A percentile compares a stretch with the other conserved stretches of the same genome.
These are phyloP conservation scores for Colletotrichum musicola DNA, from an alignment of 2,329 filamentous ascomycete species.

Conservation along the genomic window DNA sequence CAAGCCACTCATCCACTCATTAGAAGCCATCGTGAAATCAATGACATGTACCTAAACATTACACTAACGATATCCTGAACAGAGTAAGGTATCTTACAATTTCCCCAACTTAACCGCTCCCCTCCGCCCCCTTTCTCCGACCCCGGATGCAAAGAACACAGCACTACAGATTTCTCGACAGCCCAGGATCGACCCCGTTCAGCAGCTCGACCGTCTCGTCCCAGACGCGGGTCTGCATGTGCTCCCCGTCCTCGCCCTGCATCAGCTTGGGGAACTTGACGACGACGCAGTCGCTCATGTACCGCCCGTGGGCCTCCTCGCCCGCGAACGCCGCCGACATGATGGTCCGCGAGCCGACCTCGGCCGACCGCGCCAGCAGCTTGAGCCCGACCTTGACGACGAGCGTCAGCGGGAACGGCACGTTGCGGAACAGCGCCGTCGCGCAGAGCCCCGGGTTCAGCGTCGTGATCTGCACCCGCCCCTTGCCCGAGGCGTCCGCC, in stretches of 20 bases:
- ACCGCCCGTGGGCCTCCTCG: slow-evolving; percentile 55
- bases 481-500: slow-evolving; percentile 46
- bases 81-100: slow-evolving; percentile 21
- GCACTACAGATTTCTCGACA: slow-evolving; percentile 49
- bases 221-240: slow-evolving; percentile 53
- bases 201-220: slow-evolving; percentile 57
- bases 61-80: neutral
- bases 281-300: slow-evolving; percentile 51
- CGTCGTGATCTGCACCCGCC: slow-evolving; percentile 53
- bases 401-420: slow-evolving; percentile 46
- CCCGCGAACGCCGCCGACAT: slow-evolving; percentile 53
- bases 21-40: neutral
- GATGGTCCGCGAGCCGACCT: slow-evolving; percentile 55
- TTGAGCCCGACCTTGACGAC: slow-evolving; percentile 37
- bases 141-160: too few relatives aligned
- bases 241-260: slow-evolving; percentile 51
- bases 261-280: slow-evolving; percentile 42
- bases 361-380: slow-evolving; percentile 51
- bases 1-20: too few relatives aligned
- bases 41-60: neutral
- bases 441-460: slow-evolving; percentile 57
- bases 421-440: slow-evolving; percentile 53
- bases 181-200: slow-evolving; percentile 56
- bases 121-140: too few relatives aligned
- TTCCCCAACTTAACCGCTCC: neutral